Percentiles rank a stretch among this genome's conserved stretches.
Conservation (phyloP, 305 asterid genomes). For the Solanum aculeatissimum region DNA sequence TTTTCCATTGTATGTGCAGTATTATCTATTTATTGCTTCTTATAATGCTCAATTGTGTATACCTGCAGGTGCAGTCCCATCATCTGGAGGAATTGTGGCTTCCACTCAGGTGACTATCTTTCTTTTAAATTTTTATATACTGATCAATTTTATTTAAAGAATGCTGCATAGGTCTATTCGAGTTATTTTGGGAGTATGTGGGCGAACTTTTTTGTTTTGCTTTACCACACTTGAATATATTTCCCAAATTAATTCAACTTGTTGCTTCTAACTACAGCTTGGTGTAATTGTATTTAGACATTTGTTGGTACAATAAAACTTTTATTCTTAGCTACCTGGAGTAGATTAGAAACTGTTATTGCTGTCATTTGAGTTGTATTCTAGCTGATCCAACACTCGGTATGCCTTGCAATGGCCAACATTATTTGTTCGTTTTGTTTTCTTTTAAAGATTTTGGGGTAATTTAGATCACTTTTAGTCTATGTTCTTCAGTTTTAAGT, state of each 20-base stretch:
- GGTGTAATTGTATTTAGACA: neutral
- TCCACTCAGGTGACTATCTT: conserved; percentile 40
- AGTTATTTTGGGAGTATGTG: neutral
- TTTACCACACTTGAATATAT: neutral
- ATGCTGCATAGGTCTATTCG: neutral
- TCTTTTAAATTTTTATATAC: neutral
- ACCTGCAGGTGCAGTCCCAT: conserved; percentile 32
- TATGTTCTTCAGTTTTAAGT: neutral
- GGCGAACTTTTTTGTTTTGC: neutral
- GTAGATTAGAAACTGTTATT: neutral
- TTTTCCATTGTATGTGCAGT: neutral
- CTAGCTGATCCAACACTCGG: neutral
- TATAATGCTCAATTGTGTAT: conserved; percentile 13
- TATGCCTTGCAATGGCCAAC: neutral
- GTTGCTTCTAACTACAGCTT: neutral
- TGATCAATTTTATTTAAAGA: neutral
- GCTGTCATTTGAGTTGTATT: neutral
- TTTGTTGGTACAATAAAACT: neutral
- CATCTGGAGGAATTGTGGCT: conserved; percentile 46
- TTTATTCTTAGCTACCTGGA: neutral
- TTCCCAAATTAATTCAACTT: neutral
- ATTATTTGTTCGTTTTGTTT: neutral
- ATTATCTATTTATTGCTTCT: neutral
- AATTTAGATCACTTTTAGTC: neutral
- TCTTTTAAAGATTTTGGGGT: neutral